Evolutionary conservation across 768 basidiomycete species (phyloP), one percentile per base, ranked within the genome.

Genomic region (Xerocomellus dryophilus): DNA sequence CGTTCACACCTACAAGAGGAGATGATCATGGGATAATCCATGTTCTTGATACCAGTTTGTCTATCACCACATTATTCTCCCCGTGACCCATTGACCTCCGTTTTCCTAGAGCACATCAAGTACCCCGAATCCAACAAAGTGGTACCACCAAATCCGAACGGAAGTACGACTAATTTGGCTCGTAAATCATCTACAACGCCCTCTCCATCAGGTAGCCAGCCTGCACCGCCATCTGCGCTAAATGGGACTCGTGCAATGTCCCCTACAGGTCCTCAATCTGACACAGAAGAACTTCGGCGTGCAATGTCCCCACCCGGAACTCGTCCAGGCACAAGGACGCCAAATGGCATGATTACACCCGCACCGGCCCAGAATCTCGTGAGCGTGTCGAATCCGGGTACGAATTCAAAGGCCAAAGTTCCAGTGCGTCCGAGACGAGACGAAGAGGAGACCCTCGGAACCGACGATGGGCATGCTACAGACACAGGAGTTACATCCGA

Each of bases 41-140:
- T 67, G 83, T 97, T 53, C 79, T 99, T 56, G 97, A 99, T 70
- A 98, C 96, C 8, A 93, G 95, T 95, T 57, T 59, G 91, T 83
- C 21, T 39, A 55, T 36, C 53, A 21, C 54, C 18, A 6, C 20
- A 39, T 27, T 17, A 5, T 47, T 8, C 51, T 43, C 2, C 17
- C 36, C 43, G 36, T 56, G 20, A 45, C n/a, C 25, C n/a, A 42
- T 42, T 63, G 42, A 56, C 18, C 14, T 39, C 29, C 20, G 15
- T 47, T 53, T 48, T 44, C 18, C 34, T 39, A 93, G 91, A 86
- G 67, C 90, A 96, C 66, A 96, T 96, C 77, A 93, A 94, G 73
- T 96, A 97, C 67, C 93, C 93, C 8, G 87, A 90, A 58, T 76
- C 81, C 18, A 80, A 69, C 54, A 73, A 76, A 52, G 56, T 27